Conservation (phyloP, 768 basidiomycete genomes). For the Calocybe cyanea region DNA sequence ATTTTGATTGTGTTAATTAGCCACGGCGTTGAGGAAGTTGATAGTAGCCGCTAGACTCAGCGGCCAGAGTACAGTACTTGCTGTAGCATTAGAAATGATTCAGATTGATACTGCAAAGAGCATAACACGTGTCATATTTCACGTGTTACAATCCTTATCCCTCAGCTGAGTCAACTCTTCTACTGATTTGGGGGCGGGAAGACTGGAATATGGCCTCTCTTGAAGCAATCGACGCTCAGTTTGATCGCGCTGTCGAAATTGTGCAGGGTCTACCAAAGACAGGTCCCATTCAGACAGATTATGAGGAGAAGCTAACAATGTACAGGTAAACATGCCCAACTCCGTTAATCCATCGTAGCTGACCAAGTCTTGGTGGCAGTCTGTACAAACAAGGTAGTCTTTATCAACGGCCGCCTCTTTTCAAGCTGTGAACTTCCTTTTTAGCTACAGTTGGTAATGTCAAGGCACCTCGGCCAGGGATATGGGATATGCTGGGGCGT, state of each 20-base stretch:
- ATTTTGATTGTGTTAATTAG: too few species aligned
- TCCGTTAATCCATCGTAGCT: not conserved
- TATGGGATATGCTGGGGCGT: constrained; percentile 88
- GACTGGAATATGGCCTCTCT: constrained; percentile 49
- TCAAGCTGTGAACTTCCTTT: constrained; percentile 4
- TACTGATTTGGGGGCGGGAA: not conserved
- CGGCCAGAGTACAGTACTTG: too few species aligned
- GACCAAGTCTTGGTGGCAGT: constrained; percentile 34
- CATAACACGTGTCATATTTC: not conserved
- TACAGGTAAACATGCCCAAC: constrained; percentile 59
- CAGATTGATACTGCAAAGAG: too few species aligned
- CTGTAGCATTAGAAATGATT: too few species aligned
- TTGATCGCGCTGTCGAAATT: constrained; percentile 92
- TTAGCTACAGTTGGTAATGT: constrained; percentile 87
- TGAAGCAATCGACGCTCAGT: constrained; percentile 76
- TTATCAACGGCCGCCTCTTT: constrained; percentile 2
- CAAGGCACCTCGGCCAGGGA: constrained; percentile 68
- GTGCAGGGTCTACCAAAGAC: constrained; percentile 90
- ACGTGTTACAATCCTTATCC: not conserved
- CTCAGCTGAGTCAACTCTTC: not conserved
- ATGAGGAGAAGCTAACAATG: constrained; percentile 92
- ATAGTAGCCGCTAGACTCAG: too few species aligned
- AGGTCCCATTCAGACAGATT: constrained; percentile 92
- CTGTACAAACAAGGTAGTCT: constrained; percentile 89
- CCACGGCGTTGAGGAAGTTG: too few species aligned